Conservation (phyloP, 257 asterid genomes). For the Ajuga chamaepitys region DNA sequence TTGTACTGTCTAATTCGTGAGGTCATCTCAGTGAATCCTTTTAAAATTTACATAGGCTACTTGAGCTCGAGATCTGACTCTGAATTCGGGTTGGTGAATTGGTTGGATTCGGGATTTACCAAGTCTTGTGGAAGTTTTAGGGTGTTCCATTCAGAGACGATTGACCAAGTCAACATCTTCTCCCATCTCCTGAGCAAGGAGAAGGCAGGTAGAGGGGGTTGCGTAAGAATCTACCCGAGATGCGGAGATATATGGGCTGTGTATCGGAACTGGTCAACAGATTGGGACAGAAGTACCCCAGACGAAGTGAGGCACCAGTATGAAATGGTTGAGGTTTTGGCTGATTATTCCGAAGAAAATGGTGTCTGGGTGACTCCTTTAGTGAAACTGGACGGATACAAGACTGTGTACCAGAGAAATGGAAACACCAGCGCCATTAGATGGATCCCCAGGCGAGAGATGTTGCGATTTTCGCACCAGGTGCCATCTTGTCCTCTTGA, state of each 20-base stretch:
- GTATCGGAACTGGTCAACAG: conserved; percentile 84
- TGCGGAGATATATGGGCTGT: conserved; percentile 94
- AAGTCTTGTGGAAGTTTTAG: conserved; percentile 93
- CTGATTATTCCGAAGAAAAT: conserved; percentile 75
- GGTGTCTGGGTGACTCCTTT: conserved; percentile 82
- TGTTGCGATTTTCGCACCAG: conserved; percentile 92
- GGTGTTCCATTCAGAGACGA: conserved; percentile 67
- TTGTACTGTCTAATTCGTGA: conserved; percentile 88
- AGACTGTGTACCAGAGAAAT: conserved; percentile 75
- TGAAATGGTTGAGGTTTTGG: conserved; percentile 93
- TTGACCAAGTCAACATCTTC: conserved; percentile 89
- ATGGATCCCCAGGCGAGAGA: conserved; percentile 82
- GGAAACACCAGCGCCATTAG: conserved; percentile 34
- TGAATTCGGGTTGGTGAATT: conserved; percentile 84
- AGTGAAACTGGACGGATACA: conserved; percentile 62
- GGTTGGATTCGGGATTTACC: conserved; percentile 88
- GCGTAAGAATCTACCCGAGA: conserved; percentile 84
- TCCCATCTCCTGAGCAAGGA: conserved; percentile 83
- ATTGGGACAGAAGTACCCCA: conserved; percentile 77
- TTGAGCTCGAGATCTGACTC: conserved; percentile 76
- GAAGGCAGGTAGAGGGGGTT: conserved; percentile 94
- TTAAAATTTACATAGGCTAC: conserved; percentile 76
- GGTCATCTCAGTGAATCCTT: conserved; percentile 74
- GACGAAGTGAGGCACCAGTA: conserved; percentile 82
- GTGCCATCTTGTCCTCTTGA: conserved; percentile 82